Conservation (phyloP, 148 eudicot species). For the Rhododendron griersonianum region DNA sequence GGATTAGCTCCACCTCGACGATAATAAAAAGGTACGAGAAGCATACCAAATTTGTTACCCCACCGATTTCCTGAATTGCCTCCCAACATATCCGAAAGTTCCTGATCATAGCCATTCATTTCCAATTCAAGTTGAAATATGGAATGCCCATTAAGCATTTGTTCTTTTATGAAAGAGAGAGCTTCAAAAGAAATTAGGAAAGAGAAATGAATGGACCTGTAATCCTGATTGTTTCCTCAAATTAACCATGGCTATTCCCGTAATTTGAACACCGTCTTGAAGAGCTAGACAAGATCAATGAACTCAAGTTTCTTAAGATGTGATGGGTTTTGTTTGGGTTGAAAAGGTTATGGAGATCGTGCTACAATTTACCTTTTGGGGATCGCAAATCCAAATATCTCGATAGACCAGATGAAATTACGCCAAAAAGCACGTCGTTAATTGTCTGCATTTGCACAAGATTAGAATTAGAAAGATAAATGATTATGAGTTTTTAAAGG, state of each 20-base stretch:
- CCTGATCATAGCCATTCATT: constrained; percentile 20
- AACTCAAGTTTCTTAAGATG: not conserved
- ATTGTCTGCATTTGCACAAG: constrained; percentile 46
- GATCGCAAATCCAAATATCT: constrained; percentile 46
- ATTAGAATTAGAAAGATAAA: not conserved
- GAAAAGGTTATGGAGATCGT: not conserved
- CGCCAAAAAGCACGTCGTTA: constrained; percentile 74
- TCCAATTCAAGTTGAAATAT: not conserved
- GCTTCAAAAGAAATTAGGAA: not conserved
- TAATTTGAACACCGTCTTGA: constrained; percentile 42
- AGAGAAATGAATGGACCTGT: constrained; percentile 32
- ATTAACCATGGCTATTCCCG: constrained; percentile 65
- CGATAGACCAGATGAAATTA: constrained; percentile 57
- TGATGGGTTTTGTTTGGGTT: not conserved
- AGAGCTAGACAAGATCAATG: constrained; percentile 21
- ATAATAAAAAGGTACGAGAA: too few species aligned
- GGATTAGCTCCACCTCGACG: too few species aligned
- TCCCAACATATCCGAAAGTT: constrained; percentile 24
- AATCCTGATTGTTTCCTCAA: constrained; percentile 53
- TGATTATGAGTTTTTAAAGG: too few species aligned
- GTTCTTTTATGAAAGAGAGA: not conserved
- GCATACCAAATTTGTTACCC: too few species aligned
- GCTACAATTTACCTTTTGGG: constrained; percentile 33
- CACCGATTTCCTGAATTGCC: constrained; percentile 1
- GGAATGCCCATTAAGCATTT: not conserved